Percentiles rank a stretch among this genome's conserved stretches.
phyloP scores from a whole-genome alignment of 148 eudicot species.

The Camellia sinensis region DNA sequence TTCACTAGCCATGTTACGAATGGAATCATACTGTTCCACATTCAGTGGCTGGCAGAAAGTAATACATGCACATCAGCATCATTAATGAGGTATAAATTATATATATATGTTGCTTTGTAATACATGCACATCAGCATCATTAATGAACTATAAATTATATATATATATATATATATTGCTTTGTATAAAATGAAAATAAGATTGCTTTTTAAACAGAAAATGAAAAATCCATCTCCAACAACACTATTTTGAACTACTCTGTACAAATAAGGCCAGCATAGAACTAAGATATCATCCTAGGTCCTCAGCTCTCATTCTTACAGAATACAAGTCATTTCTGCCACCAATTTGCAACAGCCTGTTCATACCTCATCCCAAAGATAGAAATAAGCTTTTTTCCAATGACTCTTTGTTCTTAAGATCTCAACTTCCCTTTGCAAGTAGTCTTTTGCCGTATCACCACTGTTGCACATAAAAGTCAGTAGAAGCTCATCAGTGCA shows the following conservation, averaged over 20 bases:
- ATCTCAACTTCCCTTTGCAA: constrained; percentile 78
- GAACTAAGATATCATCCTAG: constrained; percentile 4
- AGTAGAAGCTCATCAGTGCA: constrained; percentile 25
- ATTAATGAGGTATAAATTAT: not conserved
- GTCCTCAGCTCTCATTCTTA: not conserved
- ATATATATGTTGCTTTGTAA: not conserved
- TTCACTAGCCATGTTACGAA: constrained; percentile 84
- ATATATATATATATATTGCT: no score
- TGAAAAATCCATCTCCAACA: not conserved
- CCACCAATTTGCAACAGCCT: not conserved
- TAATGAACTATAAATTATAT: not conserved
- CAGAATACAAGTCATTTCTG: not conserved
- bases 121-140: constrained; percentile 21
- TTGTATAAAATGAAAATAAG: not conserved
- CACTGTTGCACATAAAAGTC: constrained; percentile 46
- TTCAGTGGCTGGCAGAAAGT: constrained; percentile 72
- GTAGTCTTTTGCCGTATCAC: constrained; percentile 60
- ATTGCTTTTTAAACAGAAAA: not conserved
- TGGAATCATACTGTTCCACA: constrained; percentile 75
- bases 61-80: constrained; percentile 22
- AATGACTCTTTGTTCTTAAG: constrained; percentile 68
- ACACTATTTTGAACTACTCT: not conserved
- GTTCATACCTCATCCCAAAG: constrained; percentile 94
- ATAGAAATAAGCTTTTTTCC: constrained; percentile 96
- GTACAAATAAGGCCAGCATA: constrained; percentile 3